Percentiles rank a stretch among this genome's conserved stretches.
Evolutionary conservation across 1,284 basidiomycete species (phyloP).

Genomic region (Ceratobasidium sp.): DNA sequence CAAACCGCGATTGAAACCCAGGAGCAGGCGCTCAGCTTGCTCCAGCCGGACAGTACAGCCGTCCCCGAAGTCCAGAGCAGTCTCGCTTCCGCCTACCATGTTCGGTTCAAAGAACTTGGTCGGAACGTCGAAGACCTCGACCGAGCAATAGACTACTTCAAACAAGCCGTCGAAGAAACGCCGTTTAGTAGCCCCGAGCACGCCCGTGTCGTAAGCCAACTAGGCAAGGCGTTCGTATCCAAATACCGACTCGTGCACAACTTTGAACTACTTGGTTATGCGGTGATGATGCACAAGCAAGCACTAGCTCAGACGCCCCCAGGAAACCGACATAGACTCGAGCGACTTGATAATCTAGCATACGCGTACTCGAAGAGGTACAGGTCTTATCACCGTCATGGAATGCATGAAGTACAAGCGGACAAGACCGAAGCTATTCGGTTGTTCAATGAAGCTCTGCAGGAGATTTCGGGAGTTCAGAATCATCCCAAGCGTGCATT

Average conservation of each 20-base stretch:
- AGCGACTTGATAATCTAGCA: conserved; percentile 1
- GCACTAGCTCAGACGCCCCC: conserved; percentile 17
- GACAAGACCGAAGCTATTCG: no score
- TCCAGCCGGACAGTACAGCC: neutral
- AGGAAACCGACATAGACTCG: neutral
- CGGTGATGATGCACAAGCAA: conserved; percentile 11
- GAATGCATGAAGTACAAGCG: no score
- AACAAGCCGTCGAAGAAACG: conserved; percentile 14
- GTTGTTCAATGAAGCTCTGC: no score
- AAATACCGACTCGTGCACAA: neutral
- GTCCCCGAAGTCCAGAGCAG: conserved; percentile 1
- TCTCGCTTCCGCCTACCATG: conserved; percentile 19
- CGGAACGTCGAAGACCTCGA: conserved; percentile 12
- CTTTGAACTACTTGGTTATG: neutral
- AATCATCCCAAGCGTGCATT: neutral
- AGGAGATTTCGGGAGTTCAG: neutral
- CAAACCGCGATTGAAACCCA: conserved; percentile 7
- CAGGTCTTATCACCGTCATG: neutral
- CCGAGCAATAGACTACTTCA: conserved; percentile 15
- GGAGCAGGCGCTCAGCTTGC: neutral
- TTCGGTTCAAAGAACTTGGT: neutral
- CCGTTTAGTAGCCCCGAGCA: conserved; percentile 23
- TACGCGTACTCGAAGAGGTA: conserved; percentile 25
- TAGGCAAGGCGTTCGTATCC: conserved; percentile 10
- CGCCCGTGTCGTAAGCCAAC: neutral